Evolutionary conservation across 2,329 filamentous ascomycete genomes (phyloP).

Genomic region (Lomentospora prolificans): DNA sequence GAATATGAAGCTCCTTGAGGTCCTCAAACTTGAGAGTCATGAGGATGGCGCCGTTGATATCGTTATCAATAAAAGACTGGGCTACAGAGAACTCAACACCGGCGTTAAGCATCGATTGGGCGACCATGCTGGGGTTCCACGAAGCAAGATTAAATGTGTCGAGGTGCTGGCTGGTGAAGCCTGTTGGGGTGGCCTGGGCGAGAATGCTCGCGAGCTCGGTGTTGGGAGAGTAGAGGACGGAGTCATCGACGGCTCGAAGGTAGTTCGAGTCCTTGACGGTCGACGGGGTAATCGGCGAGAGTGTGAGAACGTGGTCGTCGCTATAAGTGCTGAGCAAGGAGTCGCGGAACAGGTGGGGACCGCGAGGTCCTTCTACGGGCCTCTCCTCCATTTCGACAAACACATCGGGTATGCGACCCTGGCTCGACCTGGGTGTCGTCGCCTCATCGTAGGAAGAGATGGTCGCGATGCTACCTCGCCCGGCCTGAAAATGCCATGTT

Average conservation of each 20-base stretch:
- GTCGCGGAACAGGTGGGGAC: slow-evolving; percentile 76
- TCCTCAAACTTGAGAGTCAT: slow-evolving; percentile 90
- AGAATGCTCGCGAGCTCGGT: slow-evolving; percentile 14
- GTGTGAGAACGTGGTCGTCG: slow-evolving; percentile 47
- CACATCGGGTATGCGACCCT: slow-evolving; percentile 50
- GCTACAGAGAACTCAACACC: slow-evolving; percentile 70
- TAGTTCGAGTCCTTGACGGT: slow-evolving; percentile 4
- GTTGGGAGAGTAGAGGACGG: slow-evolving; percentile 10
- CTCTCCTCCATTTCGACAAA: slow-evolving; percentile 40
- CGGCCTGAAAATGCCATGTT: slow-evolving; percentile 38
- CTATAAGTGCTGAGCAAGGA: slow-evolving; percentile 47
- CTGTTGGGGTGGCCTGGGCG: slow-evolving; percentile 24
- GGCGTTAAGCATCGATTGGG: slow-evolving; percentile 76
- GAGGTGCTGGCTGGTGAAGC: slow-evolving; percentile 46
- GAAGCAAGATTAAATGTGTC: slow-evolving; percentile 48
- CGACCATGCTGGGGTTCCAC: slow-evolving; percentile 70
- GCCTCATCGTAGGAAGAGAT: slow-evolving; percentile 80
- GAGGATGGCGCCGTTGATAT: slow-evolving; percentile 81
- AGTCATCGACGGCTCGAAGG: slow-evolving; percentile 9
- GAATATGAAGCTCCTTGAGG: slow-evolving; percentile 69
- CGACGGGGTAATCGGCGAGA: slow-evolving; percentile 61
- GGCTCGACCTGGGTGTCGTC: slow-evolving; percentile 62
- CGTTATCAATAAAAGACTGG: slow-evolving; percentile 80
- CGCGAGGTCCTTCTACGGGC: slow-evolving; percentile 67
- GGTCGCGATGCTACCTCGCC: slow-evolving; percentile 71